Evolutionary conservation across 805 yeast genomes (phyloP), one percentile per base, ranked within the genome.

Genomic region (Kodamaea hsintzibuensis): DNA sequence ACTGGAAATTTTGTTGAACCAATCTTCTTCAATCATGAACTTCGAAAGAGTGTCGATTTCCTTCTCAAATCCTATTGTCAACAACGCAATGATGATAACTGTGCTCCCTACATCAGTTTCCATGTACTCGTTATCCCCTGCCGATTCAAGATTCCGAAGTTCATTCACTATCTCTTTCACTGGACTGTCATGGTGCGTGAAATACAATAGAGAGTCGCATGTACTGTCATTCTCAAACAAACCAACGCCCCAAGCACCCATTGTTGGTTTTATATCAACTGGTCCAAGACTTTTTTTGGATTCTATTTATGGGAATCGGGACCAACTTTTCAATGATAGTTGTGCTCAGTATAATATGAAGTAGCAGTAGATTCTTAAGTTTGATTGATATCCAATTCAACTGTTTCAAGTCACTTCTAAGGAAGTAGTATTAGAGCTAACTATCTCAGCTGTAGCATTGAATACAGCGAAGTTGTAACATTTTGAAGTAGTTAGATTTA

Each of bases 231-330:
- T 38, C 8, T 47, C 50, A 19, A 47, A 47, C 25, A 47, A 40
- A 13, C 50, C 50, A 18, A 38, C 22, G 14, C 27, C 50, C 50
- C 50, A 47, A n/a, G 50, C 50, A 16, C 50, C 50, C 50, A 47
- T 47, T 30, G 8, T 30, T 30, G 13, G 35, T 30, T 30, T 30
- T 30, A n/a, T 30, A 5, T 30, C 4, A 30, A 30, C 35, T 8
- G 35, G 5, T 30, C 35, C 35, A 30, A 12, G 35, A 8, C 35
- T 5, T 30, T 30, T 30, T 30, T 30, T 30, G 35, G 35, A 22
- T 22, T 22, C 6, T 4, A 22, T 22, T 22, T n/a, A n/a, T n/a
- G n/a, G n/a, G n/a, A n/a, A n/a, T n/a, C n/a, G n/a, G n/a, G n/a
- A n/a, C n/a, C n/a, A n/a, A n/a, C n/a, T n/a, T n/a, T n/a, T n/a